Evolutionary conservation across 2,329 filamentous ascomycete species (phyloP), one percentile per base, ranked within the genome.

Genomic region (Chalaropsis ovoidea): DNA sequence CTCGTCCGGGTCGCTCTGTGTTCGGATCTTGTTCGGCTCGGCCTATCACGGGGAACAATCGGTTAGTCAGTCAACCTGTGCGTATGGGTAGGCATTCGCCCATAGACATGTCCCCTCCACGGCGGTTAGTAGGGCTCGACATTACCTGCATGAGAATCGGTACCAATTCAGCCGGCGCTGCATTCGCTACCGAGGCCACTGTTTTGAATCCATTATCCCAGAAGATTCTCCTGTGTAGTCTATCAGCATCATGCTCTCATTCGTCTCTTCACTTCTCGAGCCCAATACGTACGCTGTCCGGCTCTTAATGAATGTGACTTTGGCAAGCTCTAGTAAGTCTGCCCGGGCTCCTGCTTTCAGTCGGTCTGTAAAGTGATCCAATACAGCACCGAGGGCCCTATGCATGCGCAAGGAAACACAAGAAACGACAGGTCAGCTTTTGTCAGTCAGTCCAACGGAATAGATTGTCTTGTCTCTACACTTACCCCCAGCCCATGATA

Each of bases 141-240:
- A 77, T 69, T 71, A 85, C 85, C 79, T 88, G 86, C 77, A 88
- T 81, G 62, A 92, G 76, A n/a, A 91, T 76, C 6, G 87, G 86
- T 1, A 90, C 77, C 27, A 91, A 76, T 68, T 89, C 87, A 67
- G 80, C 80, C 0, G 85, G 80, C 68, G 87, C 81, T 0, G 87
- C 86, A 69, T 87, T 87, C 3, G 88, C 86, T 61, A 92, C 77
- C 2, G 82, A 79, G 43, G 84, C 83, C 35, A 90, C 76, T 27
- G 82, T 86, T 70, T 83, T 86, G 71, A 87, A 87, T 1, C 88
- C 88, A 72, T 87, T 90, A 66, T 91, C 88, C 79, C 87, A 88
- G 68, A 92, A 87, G 5, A 90, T 78, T 15, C 82, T 75, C 19
- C 74, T 76, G n/a, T n/a, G n/a, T 10, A 39, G 8, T 39, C 8